Percentiles rank a stretch among this genome's conserved stretches.
Evolutionary conservation across 163 green algal genomes (phyloP).

Genomic region (Scenedesmus sp.): DNA sequence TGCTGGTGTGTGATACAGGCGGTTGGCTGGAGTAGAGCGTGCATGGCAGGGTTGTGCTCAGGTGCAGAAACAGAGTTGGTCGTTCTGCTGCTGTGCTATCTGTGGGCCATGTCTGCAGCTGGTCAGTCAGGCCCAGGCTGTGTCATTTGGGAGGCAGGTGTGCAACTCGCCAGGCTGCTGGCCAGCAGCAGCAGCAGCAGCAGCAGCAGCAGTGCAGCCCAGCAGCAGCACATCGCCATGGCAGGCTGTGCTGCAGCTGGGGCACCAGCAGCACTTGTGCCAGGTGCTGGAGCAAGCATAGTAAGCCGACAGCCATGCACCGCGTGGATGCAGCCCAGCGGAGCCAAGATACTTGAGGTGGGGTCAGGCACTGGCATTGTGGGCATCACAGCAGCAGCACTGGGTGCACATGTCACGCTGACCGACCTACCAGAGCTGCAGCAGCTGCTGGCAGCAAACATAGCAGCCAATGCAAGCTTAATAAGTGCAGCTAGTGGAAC

Average conservation of each 20-base stretch:
- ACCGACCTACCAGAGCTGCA: conserved; percentile 46
- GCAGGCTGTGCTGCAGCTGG: not conserved
- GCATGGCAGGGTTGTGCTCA: no score
- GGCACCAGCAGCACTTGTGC: not conserved
- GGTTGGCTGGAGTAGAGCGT: no score
- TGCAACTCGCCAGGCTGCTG: conserved; percentile 1
- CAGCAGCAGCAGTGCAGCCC: not conserved
- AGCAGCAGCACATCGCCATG: not conserved
- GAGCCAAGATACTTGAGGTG: conserved; percentile 23
- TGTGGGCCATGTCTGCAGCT: conserved; percentile 2
- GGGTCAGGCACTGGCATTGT: conserved; percentile 43
- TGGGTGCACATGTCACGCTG: conserved; percentile 26
- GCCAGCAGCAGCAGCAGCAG: not conserved
- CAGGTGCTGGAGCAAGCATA: not conserved
- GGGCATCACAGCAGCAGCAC: conserved; percentile 43
- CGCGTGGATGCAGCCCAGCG: not conserved
- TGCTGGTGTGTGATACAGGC: no score
- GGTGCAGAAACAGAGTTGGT: no score
- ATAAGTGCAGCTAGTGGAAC: conserved; percentile 10
- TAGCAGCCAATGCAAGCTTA: conserved; percentile 27
- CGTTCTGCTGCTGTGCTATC: not conserved
- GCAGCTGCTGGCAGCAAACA: conserved; percentile 36
- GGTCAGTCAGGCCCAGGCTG: conserved; percentile 34
- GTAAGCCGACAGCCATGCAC: not conserved
- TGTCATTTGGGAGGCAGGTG: conserved; percentile 44